Base-by-base conservation (phyloP, 495 filamentous ascomycete species). In the Parachaetomium inaequale region DNA sequence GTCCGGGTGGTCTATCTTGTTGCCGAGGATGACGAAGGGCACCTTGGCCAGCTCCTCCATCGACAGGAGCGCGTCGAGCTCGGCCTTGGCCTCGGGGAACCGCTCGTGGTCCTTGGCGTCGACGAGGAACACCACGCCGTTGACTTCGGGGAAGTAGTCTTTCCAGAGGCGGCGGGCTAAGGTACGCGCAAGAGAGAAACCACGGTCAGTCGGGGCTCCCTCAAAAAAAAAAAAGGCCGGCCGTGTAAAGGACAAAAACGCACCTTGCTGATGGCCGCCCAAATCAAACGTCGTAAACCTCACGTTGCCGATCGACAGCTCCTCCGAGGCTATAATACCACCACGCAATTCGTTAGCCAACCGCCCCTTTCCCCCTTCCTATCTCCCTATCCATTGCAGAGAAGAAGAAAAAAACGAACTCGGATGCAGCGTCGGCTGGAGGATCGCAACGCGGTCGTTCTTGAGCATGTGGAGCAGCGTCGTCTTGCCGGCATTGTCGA, bases 1-100 rank as follows among this genome's bases (percentile, higher is more conserved):
- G 65, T 96, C 88, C 40, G 93, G 92, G 78, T 98, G 93, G 75
- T 98, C 93, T 75, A 97, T 98, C 85, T 98, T 98, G 83, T 98
- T 98, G 60, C 93, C 94, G 60, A 98, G 86, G 47, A 98, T 82
- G 51, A 96, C 84, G 76, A 97, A 97, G 59, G 94, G 94, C 25
- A 97, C 93, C 83, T 95, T 96, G 64, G 83, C 75, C 26, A 96
- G 82, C 67, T 96, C 92, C 78, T 96, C 93, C 92, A 96, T 96
- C 54, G 88, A 85, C 64, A 97, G 82, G 40, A 96, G 88, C 58
- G 92, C 93, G 74, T 98, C 93, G 52, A 98, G 88, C 79, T 97
- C 95, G 68, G 87, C 92, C 82, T 98, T 98, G 70, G 92, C 88
- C 78, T 98, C 95, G 66, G 84, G 77, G 69, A 98, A 88, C 62